Base-by-base conservation (phyloP, 441 rosid genomes). In the Monsonia emarginata region DNA sequence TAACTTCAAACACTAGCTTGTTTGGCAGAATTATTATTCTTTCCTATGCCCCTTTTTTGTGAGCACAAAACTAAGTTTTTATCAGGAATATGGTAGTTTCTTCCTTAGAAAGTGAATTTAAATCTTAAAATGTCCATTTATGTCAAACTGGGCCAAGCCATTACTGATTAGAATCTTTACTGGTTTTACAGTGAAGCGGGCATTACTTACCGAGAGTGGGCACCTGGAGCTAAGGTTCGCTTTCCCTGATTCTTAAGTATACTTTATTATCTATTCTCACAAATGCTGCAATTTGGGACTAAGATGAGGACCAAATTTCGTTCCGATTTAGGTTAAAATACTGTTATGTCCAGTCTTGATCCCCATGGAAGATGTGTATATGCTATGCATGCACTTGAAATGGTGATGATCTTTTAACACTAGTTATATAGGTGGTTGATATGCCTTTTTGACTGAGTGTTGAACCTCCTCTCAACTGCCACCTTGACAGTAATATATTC, bases 141-240 rank as follows among this genome's bases (percentile, higher is more conserved):
- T 69, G 42, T 68, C 63, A n/a, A 61, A 48, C 70, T 72, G 58
- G 70, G 71, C 75, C 64, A 72, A 57, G 61, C 66, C 72, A 63
- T 68, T 76, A 59, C 82, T 84, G 65, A 80, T 73, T 65, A 54
- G 72, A 31, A 66, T 73, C 54, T 78, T 63, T 57, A 61, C 50
- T 77, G 71, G 60, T 69, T 79, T 79, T 83, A 70, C 85, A 90
- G 98, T 75, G 86, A 75, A 74, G 81, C 86, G 64, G 98, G 98
- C 66, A 80, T 89, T 78, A 90, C 93, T 63, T 94, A 90, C 74
- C 78, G 96, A 69, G 98, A 94, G 79, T 94, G 98, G 98, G 97
- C 98, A 64, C 98, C 98, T 0, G 97, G 95, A 85, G 98, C 98
- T 34, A 89, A 80, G 96, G 98, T 94, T 66, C 69, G 86, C 82